Evolutionary conservation across 2,329 filamentous ascomycete genomes (phyloP), one percentile per base, ranked within the genome.

Genomic region (Albifimbria verrucaria): DNA sequence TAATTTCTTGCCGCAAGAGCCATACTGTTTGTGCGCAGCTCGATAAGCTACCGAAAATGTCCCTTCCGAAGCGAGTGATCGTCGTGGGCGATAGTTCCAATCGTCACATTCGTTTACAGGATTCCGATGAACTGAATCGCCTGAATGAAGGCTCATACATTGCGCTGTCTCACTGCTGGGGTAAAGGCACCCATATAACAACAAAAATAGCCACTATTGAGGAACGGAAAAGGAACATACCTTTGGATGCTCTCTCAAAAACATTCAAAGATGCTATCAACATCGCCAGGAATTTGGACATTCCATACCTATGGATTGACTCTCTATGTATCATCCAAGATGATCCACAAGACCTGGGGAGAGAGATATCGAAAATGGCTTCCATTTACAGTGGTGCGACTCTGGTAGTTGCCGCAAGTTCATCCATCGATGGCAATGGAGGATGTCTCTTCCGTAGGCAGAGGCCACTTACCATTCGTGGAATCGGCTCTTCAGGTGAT

Each of bases 261-360:
- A 63, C 59, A 1, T 63, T 63, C 2, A 55, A 60, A 28, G 59
- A 63, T 22, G 57, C 59, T 1, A 39, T 62, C 1, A 28, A 21
- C 0, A 58, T 62, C 4, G 55, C 60, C 0, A 57, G 62, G 22
- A 49, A 55, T 2, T 17, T 65, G 2, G 57, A 60, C 1, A 55
- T 65, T 17, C 54, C 25, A 0, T 66, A 66, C 36, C 11, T 65
- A 3, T 65, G 63, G 63, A 64, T 65, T 44, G 63, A 65, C 15
- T 62, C 63, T 0, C 55, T 65, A 1, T 66, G 63, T 4, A 66
- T 66, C 7, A 47, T 66, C 11, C 65, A 67, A 41, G 59, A 63
- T 32, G 62, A 64, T 15, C 51, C 3, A 0, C 18, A 57, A 5
- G 65, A 67, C 12, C 65, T 62, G 62, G 54, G 63, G 49, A 59